A percentile compares a stretch with the other conserved stretches of the same genome.
phyloP scores from a whole-genome alignment of 257 asterid species.

The Nicotiana tabacum region DNA sequence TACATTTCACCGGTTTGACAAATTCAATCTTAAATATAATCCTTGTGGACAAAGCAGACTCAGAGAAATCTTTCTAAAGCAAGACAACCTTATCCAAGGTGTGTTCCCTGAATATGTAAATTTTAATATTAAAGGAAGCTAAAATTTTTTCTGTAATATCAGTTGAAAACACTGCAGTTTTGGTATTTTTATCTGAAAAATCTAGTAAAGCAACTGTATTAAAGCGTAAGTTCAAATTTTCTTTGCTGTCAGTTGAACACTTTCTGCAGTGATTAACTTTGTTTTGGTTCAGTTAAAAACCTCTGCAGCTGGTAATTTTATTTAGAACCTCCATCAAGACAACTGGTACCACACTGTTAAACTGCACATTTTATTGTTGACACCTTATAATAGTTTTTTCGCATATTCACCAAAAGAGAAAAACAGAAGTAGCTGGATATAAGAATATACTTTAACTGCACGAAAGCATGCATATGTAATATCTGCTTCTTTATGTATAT shows the following conservation, averaged over 20 bases:
- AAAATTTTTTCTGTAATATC: background rate
- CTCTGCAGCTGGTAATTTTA: background rate
- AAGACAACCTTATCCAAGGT: slow-evolving; percentile 92
- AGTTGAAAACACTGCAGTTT: background rate
- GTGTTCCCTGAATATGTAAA: slow-evolving; percentile 22
- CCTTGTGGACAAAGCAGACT: slow-evolving; percentile 96
- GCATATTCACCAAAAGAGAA: background rate
- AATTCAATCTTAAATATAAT: slow-evolving; percentile 91
- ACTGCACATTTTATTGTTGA: background rate
- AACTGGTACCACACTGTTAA: background rate
- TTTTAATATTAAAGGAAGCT: background rate
- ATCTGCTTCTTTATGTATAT: background rate
- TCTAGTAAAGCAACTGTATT: background rate
- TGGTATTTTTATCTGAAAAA: background rate
- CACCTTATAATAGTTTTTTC: background rate
- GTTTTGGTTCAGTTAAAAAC: background rate
- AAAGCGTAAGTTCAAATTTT: background rate
- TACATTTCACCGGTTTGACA: slow-evolving; percentile 94
- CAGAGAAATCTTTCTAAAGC: slow-evolving; percentile 87
- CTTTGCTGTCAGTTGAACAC: background rate
- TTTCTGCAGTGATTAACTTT: background rate
- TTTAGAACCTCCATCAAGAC: background rate
- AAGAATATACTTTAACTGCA: background rate
- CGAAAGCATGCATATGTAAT: background rate
- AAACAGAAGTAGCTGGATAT: background rate